These are phyloP conservation scores for Cladophialophora yegresii DNA, from an alignment of 2,329 filamentous ascomycete genomes.

Conservation along the genomic window DNA sequence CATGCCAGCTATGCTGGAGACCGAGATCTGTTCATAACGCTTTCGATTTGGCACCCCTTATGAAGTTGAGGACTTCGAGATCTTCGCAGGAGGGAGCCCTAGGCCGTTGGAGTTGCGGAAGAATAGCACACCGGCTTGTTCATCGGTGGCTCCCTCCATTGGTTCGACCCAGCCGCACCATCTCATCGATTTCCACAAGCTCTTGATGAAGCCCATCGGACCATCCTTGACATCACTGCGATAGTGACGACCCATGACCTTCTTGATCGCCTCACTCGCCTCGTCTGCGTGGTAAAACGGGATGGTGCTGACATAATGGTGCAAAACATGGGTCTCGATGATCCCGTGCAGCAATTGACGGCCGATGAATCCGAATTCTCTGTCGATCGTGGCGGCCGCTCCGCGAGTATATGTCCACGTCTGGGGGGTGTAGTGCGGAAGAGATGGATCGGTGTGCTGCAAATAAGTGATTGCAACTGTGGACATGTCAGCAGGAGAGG, in stretches of 20 bases:
- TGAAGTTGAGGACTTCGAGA: slow-evolving; percentile 16
- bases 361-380: slow-evolving; percentile 94
- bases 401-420: slow-evolving; percentile 93
- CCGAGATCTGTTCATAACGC: not conserved
- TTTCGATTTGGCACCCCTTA: slow-evolving; percentile 1
- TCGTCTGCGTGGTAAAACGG: slow-evolving; percentile 97
- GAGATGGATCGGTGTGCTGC: slow-evolving; percentile 91
- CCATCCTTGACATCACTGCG: slow-evolving; percentile 77
- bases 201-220: slow-evolving; percentile 76
- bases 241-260: slow-evolving; percentile 94
- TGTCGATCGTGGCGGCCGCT: slow-evolving; percentile 92
- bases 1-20: not conserved
- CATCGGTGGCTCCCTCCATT: slow-evolving; percentile 74
- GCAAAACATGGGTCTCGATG: slow-evolving; percentile 94
- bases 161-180: slow-evolving; percentile 98
- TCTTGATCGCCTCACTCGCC: slow-evolving; percentile 89
- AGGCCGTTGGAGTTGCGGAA: slow-evolving; percentile 93
- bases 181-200: slow-evolving; percentile 77
- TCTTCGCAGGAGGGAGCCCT: slow-evolving; percentile 58
- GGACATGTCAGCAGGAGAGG: slow-evolving; percentile 26
- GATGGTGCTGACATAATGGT: slow-evolving; percentile 95
- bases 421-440: slow-evolving; percentile 85
- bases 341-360: slow-evolving; percentile 91
- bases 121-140: slow-evolving; percentile 83
- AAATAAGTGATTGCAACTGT: slow-evolving; percentile 94